Conservation (phyloP, 345 rosid species). For the Iberis pinnata region DNA sequence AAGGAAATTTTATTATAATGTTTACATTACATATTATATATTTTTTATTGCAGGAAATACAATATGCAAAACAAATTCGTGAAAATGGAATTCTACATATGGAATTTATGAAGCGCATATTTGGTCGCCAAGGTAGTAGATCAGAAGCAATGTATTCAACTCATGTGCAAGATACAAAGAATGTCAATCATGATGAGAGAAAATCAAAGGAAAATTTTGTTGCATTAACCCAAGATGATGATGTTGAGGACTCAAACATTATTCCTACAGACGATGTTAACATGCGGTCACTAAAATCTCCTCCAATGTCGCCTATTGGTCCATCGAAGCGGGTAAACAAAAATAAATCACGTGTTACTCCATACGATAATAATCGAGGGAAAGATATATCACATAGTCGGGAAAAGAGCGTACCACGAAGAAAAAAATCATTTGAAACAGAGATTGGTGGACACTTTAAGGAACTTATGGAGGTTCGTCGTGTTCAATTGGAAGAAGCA, state of each 20-base stretch:
- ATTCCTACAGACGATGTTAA: neutral
- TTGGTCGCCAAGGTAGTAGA: neutral
- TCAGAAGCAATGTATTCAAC: neutral
- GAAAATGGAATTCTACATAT: neutral
- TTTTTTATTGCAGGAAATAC: neutral
- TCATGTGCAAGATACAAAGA: neutral
- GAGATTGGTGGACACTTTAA: neutral
- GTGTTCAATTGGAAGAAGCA: neutral
- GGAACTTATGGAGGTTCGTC: neutral
- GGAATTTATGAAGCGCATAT: neutral
- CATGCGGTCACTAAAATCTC: neutral
- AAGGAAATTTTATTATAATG: too few species aligned
- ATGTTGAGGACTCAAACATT: neutral
- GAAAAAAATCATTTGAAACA: too few species aligned
- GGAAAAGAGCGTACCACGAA: neutral
- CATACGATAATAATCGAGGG: neutral
- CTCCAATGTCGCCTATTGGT: neutral
- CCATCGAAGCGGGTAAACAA: slow-evolving; percentile 3
- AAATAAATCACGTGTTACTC: neutral
- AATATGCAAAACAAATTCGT: neutral
- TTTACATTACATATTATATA: neutral
- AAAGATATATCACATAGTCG: neutral
- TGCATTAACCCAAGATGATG: neutral
- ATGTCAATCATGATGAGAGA: neutral
- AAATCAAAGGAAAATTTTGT: neutral